Evolutionary conservation across 2,329 filamentous ascomycete species (phyloP), one percentile per base, ranked within the genome.

Genomic region (Endocalyx cinctus): DNA sequence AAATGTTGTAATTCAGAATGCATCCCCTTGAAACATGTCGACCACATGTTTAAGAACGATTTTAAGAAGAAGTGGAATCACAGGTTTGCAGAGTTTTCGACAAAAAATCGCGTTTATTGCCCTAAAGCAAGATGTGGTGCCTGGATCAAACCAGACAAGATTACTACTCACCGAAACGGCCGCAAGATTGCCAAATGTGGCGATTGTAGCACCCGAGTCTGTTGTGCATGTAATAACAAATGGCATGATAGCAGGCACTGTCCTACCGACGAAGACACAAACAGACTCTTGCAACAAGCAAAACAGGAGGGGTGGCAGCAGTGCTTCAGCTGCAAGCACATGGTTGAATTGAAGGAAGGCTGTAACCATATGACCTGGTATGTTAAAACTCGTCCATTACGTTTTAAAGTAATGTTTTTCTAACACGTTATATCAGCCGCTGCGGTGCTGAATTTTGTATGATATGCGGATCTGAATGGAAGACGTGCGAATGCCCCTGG

Each of bases 311-410:
- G 83, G 16, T 89, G 82, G 81, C 81, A 86, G 56, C 70, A 77
- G 29, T 95, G 87, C 57, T 81, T 79, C 53, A 79, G 70, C 42
- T 94, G 88, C 62, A 77, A 73, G 43, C 69, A 74, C 25, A 71
- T 85, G 66, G 83, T 94, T 27, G 84, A 94, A 57, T 64, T 87
- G 31, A 82, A 82, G 47, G 84, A 90, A 57, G 87, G 87, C 27
- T 88, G 84, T 59, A 89, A 90, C 60, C 87, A 90, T 55, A 90
- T 94, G 77, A 87, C 79, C 17, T 94, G 87, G 82, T 85, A 67
- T 61, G 77, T 62, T 25, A 17, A 6, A n/a, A 11, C 28, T 28
- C 30, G 4, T 37, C 20, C 20, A 34, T 31, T 11, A 29, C 23
- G 17, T 13, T 23, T 23, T 16, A 34, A 33, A 12, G 34, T 26